A percentile compares a stretch with the other conserved stretches of the same genome.
These are phyloP conservation scores for Malbranchea zuffiana DNA, from an alignment of 2,329 filamentous ascomycete genomes.

Conservation along the genomic window DNA sequence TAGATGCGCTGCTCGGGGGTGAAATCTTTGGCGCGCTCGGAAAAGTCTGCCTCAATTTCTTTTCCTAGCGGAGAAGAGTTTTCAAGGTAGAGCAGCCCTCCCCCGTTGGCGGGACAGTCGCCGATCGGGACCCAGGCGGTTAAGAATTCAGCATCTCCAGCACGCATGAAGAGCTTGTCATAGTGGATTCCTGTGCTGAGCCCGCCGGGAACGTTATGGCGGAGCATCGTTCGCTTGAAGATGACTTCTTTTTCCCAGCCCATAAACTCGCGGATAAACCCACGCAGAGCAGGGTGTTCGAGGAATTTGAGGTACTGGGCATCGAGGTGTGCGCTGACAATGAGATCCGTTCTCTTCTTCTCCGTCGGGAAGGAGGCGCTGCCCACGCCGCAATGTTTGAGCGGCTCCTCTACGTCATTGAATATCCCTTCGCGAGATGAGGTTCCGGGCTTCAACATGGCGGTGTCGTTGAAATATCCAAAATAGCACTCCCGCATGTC, in stretches of 20 bases:
- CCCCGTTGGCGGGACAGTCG: constrained; percentile 26
- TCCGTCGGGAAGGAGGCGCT: constrained; percentile 22
- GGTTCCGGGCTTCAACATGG: constrained; percentile 30
- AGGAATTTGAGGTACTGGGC: constrained; percentile 27
- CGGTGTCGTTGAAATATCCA: constrained; percentile 27
- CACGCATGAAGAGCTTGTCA: constrained; percentile 34
- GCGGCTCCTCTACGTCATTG: constrained; percentile 25
- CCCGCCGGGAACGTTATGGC: constrained; percentile 32
- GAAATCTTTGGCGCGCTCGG: constrained; percentile 18
- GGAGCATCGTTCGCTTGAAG: constrained; percentile 27
- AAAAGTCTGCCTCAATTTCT: constrained; percentile 33
- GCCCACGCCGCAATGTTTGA: constrained; percentile 29
- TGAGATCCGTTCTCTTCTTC: constrained; percentile 18
- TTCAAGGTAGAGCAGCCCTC: constrained; percentile 36
- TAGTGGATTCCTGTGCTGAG: constrained; percentile 34
- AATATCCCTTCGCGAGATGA: constrained; percentile 34
- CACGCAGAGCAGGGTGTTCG: constrained; percentile 25
- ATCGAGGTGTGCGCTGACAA: constrained; percentile 26
- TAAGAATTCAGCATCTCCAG: constrained; percentile 26
- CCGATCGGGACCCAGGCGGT: constrained; percentile 32
- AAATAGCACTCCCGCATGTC: constrained; percentile 35
- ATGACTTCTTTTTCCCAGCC: constrained; percentile 29
- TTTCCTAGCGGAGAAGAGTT: constrained; percentile 27
- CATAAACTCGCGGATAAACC: constrained; percentile 29
- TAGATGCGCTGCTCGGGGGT: constrained; percentile 24